Conservation (phyloP, 2,329 filamentous ascomycete species). For the Hysterium pulicare region DNA sequence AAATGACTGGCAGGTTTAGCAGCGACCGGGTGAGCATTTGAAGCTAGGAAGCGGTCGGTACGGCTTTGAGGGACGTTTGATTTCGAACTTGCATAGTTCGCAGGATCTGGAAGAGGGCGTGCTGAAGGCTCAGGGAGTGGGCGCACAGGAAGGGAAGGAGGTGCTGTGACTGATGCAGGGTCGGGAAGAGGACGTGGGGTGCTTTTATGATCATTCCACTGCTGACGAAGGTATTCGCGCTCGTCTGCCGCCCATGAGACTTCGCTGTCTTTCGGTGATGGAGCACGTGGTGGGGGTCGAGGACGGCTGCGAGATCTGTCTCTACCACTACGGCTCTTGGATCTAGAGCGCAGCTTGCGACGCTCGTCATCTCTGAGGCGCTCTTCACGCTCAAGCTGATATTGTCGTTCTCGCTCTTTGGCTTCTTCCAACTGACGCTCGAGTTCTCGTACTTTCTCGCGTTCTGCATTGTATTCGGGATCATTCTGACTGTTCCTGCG, state of each 20-base stretch:
- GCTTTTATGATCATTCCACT: slow-evolving; percentile 47
- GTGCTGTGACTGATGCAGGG: slow-evolving; percentile 12
- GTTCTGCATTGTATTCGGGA: slow-evolving; percentile 53
- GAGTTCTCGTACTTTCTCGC: slow-evolving; percentile 71
- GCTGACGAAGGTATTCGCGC: slow-evolving; percentile 59
- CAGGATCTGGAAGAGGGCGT: slow-evolving; percentile 32
- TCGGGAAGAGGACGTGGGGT: slow-evolving; percentile 33
- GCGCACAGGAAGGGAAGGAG: slow-evolving; percentile 40
- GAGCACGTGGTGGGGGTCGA: slow-evolving; percentile 34
- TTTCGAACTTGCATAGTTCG: slow-evolving; percentile 16
- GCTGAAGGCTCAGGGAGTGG: slow-evolving; percentile 44
- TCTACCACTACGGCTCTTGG: slow-evolving; percentile 33
- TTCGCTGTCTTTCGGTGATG: slow-evolving; percentile 49
- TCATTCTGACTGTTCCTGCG: slow-evolving; percentile 38
- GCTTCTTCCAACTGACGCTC: slow-evolving; percentile 70
- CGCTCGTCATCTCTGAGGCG: slow-evolving; percentile 39
- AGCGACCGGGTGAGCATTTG: slow-evolving; percentile 51
- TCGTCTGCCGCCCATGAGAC: slow-evolving; percentile 66
- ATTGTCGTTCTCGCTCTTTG: slow-evolving; percentile 63
- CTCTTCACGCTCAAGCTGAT: slow-evolving; percentile 59
- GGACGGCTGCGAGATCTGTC: slow-evolving; percentile 35
- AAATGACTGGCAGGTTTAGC: slow-evolving; percentile 40
- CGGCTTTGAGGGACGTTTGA: slow-evolving; percentile 38
- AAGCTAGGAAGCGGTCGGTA: slow-evolving; percentile 57
- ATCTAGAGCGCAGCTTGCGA: slow-evolving; percentile 35